phyloP scores from a whole-genome alignment of 148 eudicot species.

The Limonium bicolor region DNA sequence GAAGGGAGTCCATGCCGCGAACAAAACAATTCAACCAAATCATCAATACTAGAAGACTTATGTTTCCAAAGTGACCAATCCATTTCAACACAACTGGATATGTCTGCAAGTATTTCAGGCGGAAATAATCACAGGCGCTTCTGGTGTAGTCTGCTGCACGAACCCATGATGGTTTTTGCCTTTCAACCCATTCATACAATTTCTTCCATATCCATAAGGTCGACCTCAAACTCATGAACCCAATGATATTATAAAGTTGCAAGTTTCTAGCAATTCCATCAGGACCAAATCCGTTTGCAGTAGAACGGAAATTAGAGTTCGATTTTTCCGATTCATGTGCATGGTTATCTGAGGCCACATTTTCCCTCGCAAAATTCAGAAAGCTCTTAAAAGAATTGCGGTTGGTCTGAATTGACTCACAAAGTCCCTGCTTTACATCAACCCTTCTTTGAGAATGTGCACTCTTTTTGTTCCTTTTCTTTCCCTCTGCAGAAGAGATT shows the following conservation, averaged over 20 bases:
- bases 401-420: slow-evolving; percentile 13
- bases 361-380: slow-evolving; percentile 22
- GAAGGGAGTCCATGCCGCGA: slow-evolving; percentile 76
- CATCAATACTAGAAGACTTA: slow-evolving; percentile 50
- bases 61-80: slow-evolving; percentile 44
- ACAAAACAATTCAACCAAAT: slow-evolving; percentile 76
- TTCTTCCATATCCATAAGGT: slow-evolving; percentile 27
- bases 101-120: slow-evolving; percentile 27
- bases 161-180: slow-evolving; percentile 34
- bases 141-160: slow-evolving; percentile 14
- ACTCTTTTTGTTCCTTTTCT: slow-evolving; percentile 37
- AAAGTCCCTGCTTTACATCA: slow-evolving; percentile 11
- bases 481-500: slow-evolving; percentile 28
- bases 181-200: slow-evolving; percentile 51
- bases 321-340: slow-evolving; percentile 8
- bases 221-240: slow-evolving; percentile 27
- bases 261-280: slow-evolving; percentile 20
- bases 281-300: slow-evolving; percentile 14
- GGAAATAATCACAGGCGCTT: slow-evolving; percentile 31
- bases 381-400: slow-evolving; percentile 11
- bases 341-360: slow-evolving; percentile 12
- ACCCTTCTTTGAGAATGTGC: slow-evolving; percentile 14
- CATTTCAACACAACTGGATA: slow-evolving; percentile 65
- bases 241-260: slow-evolving; percentile 15
- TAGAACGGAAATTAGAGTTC: slow-evolving; percentile 12